These are phyloP conservation scores for Backusella tarrabulga DNA, from an alignment of 192 early-diverging fungal species.

Conservation along the genomic window DNA sequence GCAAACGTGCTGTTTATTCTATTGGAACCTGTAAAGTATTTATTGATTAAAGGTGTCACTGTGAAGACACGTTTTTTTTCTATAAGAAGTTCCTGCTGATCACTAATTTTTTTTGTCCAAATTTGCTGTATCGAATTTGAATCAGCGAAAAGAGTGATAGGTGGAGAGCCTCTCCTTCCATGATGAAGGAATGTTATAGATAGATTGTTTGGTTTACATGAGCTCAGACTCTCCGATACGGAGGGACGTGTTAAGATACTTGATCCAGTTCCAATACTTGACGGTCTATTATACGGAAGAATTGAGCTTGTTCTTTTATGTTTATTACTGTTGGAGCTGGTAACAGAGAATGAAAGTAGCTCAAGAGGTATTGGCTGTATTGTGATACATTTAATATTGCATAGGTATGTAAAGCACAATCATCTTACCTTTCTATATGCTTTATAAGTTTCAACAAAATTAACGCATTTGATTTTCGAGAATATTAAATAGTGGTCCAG, in stretches of 20 bases:
- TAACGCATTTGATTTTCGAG: slow-evolving; percentile 64
- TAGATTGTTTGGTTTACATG: slow-evolving; percentile 36
- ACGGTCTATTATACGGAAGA: slow-evolving; percentile 23
- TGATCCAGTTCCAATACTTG: neutral
- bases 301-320: slow-evolving; percentile 29
- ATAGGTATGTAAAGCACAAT: neutral
- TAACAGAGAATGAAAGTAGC: slow-evolving; percentile 51
- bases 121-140: slow-evolving; percentile 68
- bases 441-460: slow-evolving; percentile 60
- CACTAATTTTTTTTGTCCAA: slow-evolving; percentile 80
- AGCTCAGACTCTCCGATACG: neutral
- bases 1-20: slow-evolving; percentile 50
- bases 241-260: neutral
- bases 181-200: slow-evolving; percentile 75
- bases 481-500: slow-evolving; percentile 87
- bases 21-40: slow-evolving; percentile 44
- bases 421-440: slow-evolving; percentile 51
- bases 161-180: slow-evolving; percentile 59
- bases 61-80: slow-evolving; percentile 48
- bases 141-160: slow-evolving; percentile 69
- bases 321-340: neutral
- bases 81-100: slow-evolving; percentile 51
- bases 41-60: slow-evolving; percentile 45
- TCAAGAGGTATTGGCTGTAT: slow-evolving; percentile 79
- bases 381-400: neutral